Evolutionary conservation across 306 rosid species (phyloP), one percentile per base, ranked within the genome.

Genomic region (Cucumis melo): DNA sequence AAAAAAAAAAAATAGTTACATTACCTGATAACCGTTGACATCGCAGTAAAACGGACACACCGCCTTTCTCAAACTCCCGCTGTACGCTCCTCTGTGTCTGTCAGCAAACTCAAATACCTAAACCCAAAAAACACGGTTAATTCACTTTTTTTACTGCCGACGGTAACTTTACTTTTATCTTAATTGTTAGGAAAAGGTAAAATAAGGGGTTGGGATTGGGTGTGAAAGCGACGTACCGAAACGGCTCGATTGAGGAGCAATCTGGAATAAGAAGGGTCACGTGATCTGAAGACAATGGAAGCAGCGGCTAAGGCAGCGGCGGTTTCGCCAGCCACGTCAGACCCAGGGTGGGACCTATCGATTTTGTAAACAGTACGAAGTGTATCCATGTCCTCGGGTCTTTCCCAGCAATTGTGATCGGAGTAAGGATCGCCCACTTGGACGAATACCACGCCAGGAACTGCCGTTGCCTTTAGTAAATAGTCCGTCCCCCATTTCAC

Each of bases 241-340:
- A 94, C 91, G 97, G 99, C 99, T 73, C 99, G 95, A 80, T 83
- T 85, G 63, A 94, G 97, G 2, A 94, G 97, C 80, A 89, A 27
- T 19, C 84, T 42, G 1, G 99, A 92, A 89, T 92, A 94, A 6
- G 92, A 55, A 3, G 97, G 93, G 54, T 94, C 97, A 87, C 93
- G 96, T 88, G 99, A 88, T 81, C 99, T 87, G 92, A 94, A 94
- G 24, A 94, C 99, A 65, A 94, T 94, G 80, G 99, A 94, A 0
- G 99, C 99, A 64, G 99, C 96, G 76, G 99, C 99, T 36, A 94
- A 87, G 0, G 99, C 99, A 75, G 99, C 99, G 19, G 99, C 96
- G 4, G 99, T 88, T 83, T 94, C 99, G 0, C 96, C 99, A 11
- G 97, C 99, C 86, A 94, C 99, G 87, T 94, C 99, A 58, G 99